Conservation (phyloP, 768 basidiomycete genomes). For the Leccinum aurantiacum region DNA sequence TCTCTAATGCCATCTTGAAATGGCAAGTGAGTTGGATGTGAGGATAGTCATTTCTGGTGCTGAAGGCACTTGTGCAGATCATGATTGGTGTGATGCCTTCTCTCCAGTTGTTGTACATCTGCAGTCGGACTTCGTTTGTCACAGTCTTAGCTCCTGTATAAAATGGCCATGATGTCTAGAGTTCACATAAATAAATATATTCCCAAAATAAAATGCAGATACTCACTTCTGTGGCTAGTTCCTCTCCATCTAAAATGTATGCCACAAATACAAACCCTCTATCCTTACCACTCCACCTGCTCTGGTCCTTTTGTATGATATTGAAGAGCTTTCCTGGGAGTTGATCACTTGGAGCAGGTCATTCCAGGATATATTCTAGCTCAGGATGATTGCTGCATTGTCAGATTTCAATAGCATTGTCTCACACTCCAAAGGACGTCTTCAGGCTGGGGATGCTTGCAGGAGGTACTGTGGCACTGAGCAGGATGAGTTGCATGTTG, state of each 20-base stretch:
- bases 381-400: neutral
- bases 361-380: neutral
- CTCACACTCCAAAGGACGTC: neutral
- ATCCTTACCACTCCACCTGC: neutral
- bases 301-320: too few relatives aligned
- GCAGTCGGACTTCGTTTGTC: neutral
- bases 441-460: neutral
- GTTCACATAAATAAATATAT: neutral
- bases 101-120: neutral
- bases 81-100: neutral
- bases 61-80: neutral
- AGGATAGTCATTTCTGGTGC: neutral
- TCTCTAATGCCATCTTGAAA: neutral
- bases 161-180: neutral
- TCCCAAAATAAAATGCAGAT: too few relatives aligned
- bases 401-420: neutral
- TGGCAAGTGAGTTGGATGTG: neutral
- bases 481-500: neutral
- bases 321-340: too few relatives aligned
- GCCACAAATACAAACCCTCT: neutral
- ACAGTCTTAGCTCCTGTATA: neutral
- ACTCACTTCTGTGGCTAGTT: neutral
- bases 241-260: neutral
- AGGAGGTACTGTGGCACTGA: neutral
- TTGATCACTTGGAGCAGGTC: neutral